These are phyloP conservation scores for Pseudocercospora crystallina DNA, from an alignment of 2,329 filamentous ascomycete species.

Conservation along the genomic window DNA sequence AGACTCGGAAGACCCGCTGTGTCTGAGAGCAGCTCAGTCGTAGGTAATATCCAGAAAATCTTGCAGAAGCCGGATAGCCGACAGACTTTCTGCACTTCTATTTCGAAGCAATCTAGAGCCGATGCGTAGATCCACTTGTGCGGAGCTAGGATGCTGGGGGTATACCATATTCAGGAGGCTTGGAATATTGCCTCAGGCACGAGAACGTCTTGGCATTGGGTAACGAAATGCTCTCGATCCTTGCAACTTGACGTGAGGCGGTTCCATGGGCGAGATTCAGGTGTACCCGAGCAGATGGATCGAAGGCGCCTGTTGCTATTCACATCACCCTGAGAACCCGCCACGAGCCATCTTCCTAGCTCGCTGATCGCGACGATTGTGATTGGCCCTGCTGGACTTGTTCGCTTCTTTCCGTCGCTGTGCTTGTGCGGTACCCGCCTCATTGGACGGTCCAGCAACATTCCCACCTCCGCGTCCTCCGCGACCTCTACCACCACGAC, in stretches of 20 bases:
- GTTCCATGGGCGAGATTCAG: too few species aligned
- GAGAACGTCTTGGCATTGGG: neutral
- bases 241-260: neutral
- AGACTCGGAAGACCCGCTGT: too few species aligned
- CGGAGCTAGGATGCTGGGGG: neutral
- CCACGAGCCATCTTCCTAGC: slow-evolving; percentile 63
- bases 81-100: neutral
- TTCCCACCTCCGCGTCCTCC: slow-evolving; percentile 47
- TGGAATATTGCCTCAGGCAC: neutral
- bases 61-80: too few species aligned
- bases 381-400: slow-evolving; percentile 80
- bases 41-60: too few species aligned
- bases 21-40: too few species aligned
- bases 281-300: too few species aligned
- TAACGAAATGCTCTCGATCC: neutral
- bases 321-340: slow-evolving; percentile 45
- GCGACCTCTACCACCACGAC: slow-evolving; percentile 49
- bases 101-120: neutral
- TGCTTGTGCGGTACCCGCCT: slow-evolving; percentile 70
- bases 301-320: too few species aligned
- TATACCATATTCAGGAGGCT: neutral
- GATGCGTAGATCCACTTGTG: neutral
- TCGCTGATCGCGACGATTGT: slow-evolving; percentile 73
- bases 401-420: slow-evolving; percentile 75
- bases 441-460: slow-evolving; percentile 64